Evolutionary conservation across 768 basidiomycete species (phyloP).

Genomic region (Amanita pseudoporphyria): DNA sequence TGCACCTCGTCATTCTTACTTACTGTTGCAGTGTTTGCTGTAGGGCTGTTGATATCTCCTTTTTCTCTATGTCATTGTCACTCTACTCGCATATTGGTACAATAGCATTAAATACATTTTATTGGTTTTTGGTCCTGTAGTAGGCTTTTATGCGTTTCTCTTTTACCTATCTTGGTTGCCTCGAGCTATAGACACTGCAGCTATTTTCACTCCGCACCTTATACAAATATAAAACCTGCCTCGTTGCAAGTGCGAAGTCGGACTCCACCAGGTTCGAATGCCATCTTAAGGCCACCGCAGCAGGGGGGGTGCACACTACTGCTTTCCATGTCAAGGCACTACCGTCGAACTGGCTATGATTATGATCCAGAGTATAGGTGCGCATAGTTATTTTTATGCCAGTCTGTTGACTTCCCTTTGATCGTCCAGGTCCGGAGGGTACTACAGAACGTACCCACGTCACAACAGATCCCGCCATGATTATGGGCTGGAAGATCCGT

Average conservation of each 20-base stretch:
- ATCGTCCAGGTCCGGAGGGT: neutral
- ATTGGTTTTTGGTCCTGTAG: conserved; percentile 1
- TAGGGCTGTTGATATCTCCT: conserved; percentile 3
- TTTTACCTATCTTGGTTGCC: neutral
- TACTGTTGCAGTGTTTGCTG: neutral
- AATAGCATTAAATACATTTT: conserved; percentile 2
- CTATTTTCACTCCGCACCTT: neutral
- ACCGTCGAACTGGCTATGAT: neutral
- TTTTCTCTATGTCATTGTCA: neutral
- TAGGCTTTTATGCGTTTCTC: neutral
- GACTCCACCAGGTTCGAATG: neutral
- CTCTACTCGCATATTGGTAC: conserved; percentile 7
- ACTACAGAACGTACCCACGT: neutral
- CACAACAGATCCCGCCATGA: neutral
- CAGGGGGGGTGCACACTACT: neutral
- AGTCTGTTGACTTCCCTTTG: neutral
- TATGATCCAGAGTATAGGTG: neutral
- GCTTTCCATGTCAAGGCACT: neutral
- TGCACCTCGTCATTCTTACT: neutral
- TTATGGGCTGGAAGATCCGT: neutral
- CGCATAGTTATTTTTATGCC: neutral
- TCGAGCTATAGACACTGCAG: neutral
- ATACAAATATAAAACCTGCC: conserved; percentile 5
- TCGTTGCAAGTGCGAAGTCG: neutral
- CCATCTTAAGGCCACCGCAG: conserved; percentile 1